Percentiles rank a stretch among this genome's conserved stretches.
phyloP scores from a whole-genome alignment of 176 grass and related monocot species.

The Oryza coarctata region DNA sequence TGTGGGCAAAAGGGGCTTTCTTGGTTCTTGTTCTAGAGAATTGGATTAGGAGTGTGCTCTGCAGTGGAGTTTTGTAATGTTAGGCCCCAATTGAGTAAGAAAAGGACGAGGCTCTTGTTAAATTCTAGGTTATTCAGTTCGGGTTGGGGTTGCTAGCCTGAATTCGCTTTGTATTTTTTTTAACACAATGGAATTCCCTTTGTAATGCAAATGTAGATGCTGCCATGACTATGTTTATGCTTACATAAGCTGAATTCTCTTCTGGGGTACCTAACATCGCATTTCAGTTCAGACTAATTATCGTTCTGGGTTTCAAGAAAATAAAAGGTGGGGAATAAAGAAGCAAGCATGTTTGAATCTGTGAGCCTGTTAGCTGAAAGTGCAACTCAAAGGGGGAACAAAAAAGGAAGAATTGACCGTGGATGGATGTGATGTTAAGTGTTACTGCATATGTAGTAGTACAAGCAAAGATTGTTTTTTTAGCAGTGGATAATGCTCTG shows the following conservation, averaged over 20 bases:
- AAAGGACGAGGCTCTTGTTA: background rate
- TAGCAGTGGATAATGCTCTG: background rate
- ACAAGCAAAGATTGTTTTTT: background rate
- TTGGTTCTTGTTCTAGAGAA: background rate
- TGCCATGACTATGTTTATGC: background rate
- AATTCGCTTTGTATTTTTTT: background rate
- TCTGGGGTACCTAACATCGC: background rate
- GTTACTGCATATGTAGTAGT: conserved; percentile 16
- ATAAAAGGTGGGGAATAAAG: background rate
- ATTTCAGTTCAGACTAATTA: background rate
- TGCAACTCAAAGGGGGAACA: background rate
- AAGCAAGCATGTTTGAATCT: conserved; percentile 8
- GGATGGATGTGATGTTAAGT: conserved; percentile 9
- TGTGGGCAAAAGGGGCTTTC: background rate
- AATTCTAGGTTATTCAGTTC: background rate
- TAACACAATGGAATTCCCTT: background rate
- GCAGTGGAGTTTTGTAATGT: background rate
- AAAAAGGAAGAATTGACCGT: background rate
- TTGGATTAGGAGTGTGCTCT: background rate
- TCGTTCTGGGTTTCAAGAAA: background rate
- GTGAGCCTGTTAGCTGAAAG: background rate
- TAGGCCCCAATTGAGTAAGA: background rate
- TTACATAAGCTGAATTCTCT: background rate
- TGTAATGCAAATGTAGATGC: background rate
- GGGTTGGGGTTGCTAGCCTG: background rate